phyloP scores from a whole-genome alignment of 495 filamentous ascomycete genomes.

The Daldinia bambusicola region DNA sequence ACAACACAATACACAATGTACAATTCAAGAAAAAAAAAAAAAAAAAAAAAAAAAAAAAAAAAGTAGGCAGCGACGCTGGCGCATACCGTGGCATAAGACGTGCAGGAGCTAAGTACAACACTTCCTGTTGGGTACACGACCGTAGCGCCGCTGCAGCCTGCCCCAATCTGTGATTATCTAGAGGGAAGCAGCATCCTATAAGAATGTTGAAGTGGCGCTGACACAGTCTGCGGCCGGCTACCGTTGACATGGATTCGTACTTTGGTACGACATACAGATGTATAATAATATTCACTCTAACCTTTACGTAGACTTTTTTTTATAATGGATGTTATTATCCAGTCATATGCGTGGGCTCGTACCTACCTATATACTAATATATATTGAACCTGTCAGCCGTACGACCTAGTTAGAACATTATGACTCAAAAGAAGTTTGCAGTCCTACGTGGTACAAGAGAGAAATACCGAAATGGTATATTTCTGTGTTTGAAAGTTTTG shows the following conservation, averaged over 20 bases:
- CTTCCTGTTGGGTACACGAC: slow-evolving; percentile 12
- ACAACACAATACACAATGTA: not conserved
- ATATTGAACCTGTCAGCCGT: not conserved
- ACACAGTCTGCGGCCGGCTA: not conserved
- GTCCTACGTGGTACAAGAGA: not conserved
- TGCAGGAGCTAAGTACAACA: slow-evolving; percentile 3
- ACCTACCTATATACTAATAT: not conserved
- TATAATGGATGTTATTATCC: too few species aligned
- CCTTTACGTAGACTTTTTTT: too few species aligned
- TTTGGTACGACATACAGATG: not conserved
- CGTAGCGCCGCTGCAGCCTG: slow-evolving; percentile 35
- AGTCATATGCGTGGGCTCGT: not conserved
- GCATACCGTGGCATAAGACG: not conserved
- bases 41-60: too few species aligned
- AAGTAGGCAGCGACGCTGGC: slow-evolving; percentile 4
- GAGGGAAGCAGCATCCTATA: not conserved
- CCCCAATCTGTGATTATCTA: slow-evolving; percentile 10
- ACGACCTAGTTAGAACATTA: not conserved
- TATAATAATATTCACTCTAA: too few species aligned
- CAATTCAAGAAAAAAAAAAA: too few species aligned
- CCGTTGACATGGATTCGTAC: slow-evolving; percentile 5
- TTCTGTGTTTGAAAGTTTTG: not conserved
- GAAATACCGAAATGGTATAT: not conserved
- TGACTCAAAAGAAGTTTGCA: not conserved
- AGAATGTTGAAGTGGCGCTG: not conserved